phyloP scores from a whole-genome alignment of 148 eudicot genomes.

The Camellia lanceoleosa region DNA sequence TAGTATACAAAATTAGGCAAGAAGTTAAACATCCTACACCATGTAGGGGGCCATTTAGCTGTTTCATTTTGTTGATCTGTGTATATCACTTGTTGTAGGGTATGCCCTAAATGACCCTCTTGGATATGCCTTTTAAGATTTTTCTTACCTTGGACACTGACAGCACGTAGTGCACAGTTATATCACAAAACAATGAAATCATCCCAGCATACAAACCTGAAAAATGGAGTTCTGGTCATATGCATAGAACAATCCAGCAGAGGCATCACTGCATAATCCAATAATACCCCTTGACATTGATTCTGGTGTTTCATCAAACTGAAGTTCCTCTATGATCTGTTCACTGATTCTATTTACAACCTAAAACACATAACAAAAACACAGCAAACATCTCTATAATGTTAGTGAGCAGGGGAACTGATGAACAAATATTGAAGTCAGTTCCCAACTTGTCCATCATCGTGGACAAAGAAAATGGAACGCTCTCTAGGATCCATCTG shows the following conservation, averaged over 20 bases:
- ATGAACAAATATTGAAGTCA: not conserved
- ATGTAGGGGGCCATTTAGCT: not conserved
- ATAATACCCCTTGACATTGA: conserved; percentile 70
- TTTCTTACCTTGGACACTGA: not conserved
- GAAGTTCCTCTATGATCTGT: conserved; percentile 94
- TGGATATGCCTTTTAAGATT: too few relatives aligned
- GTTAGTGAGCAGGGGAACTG: not conserved
- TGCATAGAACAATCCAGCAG: conserved; percentile 94
- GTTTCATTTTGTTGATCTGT: not conserved
- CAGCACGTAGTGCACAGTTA: not conserved
- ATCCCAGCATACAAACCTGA: conserved; percentile 51
- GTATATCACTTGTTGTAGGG: too few relatives aligned
- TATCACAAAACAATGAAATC: not conserved
- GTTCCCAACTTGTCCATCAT: not conserved
- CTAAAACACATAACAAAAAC: conserved; percentile 32
- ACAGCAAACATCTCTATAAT: not conserved
- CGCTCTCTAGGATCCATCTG: not conserved
- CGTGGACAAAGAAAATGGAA: not conserved
- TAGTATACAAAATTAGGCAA: not conserved
- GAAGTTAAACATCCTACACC: not conserved
- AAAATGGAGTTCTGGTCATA: conserved; percentile 89
- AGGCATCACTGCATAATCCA: conserved; percentile 93
- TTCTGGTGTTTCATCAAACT: conserved; percentile 79
- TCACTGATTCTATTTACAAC: conserved; percentile 93
- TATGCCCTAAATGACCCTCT: too few relatives aligned